Base-by-base conservation (phyloP, 2,329 filamentous ascomycete species). In the Verticillium klebahnii region DNA sequence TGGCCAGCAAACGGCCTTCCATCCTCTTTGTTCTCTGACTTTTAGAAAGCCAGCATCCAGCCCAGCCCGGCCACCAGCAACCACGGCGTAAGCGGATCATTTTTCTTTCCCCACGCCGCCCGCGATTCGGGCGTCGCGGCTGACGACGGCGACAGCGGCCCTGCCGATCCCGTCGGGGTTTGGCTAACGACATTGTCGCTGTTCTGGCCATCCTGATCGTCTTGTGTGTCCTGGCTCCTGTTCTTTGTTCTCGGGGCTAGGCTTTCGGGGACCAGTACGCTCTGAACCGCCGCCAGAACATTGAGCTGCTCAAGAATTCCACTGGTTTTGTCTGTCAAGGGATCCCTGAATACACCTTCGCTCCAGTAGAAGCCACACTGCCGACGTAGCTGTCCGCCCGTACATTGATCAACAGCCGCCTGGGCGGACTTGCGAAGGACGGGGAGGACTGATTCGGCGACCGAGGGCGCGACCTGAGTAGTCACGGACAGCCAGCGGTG, bases 241-340 rank as follows among this genome's bases (percentile, higher is more conserved):
- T 6, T 23, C 45, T 25, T 52, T 52, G 45, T 23, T 11, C 7
- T 25, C 3, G 14, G 14, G 12, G 37, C 37, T n/a, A 40, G 37
- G 37, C 37, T 40, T 15, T 17, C 37, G 37, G 17, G 70, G 55
- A 84, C 77, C 55, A 88, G 73, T 5, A 83, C 80, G 1, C 80
- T 80, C 5, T 81, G 80, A 19, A 87, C 79, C 3, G 86, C 80
- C 31, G 81, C 80, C 15, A 88, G 73, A 0, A 82, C 85, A 60
- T 81, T 82, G 78, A 89, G 85, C 68, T 85, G 78, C 71, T 89
- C 84, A 9, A 86, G 84, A 56, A 83, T 79, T 34, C 78, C 74
- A 58, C 75, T 63, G 77, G 80, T 67, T 77, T 81, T 68, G 74
- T 75, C 61, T 78, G 75, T 62, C 80, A 78, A 65, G 71, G 82